Percentiles rank a stretch among this genome's conserved stretches.
phyloP scores from a whole-genome alignment of 2,329 filamentous ascomycete genomes.

The Dothistroma septosporum region DNA sequence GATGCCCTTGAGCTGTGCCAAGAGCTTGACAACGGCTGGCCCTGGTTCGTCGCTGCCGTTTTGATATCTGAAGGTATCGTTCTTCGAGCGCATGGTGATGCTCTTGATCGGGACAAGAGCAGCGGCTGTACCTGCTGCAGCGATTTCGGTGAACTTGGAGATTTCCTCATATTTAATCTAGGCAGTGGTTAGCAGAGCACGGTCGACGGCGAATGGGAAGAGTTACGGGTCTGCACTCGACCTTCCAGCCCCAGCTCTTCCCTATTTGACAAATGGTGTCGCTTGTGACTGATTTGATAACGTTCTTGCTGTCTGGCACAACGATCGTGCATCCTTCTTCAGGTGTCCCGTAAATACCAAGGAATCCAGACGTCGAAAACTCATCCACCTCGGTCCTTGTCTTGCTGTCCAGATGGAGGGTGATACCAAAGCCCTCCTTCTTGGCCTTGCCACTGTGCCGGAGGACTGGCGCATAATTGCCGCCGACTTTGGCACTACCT shows the following conservation, averaged over 20 bases:
- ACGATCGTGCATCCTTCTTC: slow-evolving; percentile 63
- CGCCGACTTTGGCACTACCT: slow-evolving; percentile 87
- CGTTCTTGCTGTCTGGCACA: slow-evolving; percentile 80
- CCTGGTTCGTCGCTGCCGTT: slow-evolving; percentile 65
- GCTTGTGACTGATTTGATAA: slow-evolving; percentile 83
- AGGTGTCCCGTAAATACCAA: slow-evolving; percentile 63
- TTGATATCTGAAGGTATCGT: slow-evolving; percentile 55
- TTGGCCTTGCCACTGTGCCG: slow-evolving; percentile 80
- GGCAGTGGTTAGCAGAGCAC: neutral
- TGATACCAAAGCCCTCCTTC: slow-evolving; percentile 82
- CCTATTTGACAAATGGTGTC: slow-evolving; percentile 74
- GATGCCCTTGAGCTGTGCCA: slow-evolving; percentile 75
- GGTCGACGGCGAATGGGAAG: neutral
- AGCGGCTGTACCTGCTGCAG: slow-evolving; percentile 88
- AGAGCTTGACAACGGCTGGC: slow-evolving; percentile 65
- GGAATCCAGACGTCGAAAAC: slow-evolving; percentile 91
- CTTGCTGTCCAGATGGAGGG: slow-evolving; percentile 83
- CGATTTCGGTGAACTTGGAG: slow-evolving; percentile 66
- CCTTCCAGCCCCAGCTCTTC: slow-evolving; percentile 73
- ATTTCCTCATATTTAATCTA: slow-evolving; percentile 66
- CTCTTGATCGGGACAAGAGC: slow-evolving; percentile 87
- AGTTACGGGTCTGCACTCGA: slow-evolving; percentile 68
- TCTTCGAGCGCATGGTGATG: slow-evolving; percentile 66
- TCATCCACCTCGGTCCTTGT: slow-evolving; percentile 85
- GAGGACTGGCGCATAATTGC: slow-evolving; percentile 92